Base-by-base conservation (phyloP, 208 protist genomes). In the Naegleria lovaniensis region DNA sequence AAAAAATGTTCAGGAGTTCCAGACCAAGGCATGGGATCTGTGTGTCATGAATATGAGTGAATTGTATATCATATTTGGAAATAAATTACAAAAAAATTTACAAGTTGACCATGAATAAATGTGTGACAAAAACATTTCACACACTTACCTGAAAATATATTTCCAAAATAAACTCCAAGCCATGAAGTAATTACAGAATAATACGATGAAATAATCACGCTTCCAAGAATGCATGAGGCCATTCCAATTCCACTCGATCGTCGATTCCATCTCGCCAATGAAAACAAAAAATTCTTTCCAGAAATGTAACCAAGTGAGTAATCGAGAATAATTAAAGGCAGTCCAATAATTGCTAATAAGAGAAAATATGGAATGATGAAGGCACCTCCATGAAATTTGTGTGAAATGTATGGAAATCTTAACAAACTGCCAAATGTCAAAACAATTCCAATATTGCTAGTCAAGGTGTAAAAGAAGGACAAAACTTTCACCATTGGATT, bases 391-490 rank as follows among this genome's bases (percentile, higher is more conserved):
- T 39, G 41, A 22, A 19, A 39, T 39, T 33, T 33, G 84, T 39
- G 41, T 38, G 29, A 19, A 7, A 88, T 38, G 22, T 88, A 88
- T 3, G 84, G 84, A 38, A 88, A 88, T 58, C 84, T 25, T 16
- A 88, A 36, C 19, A 88, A 52, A 38, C 41, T 88, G 29, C 84
- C 84, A 58, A 88, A 88, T 5, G 36, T 39, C 16, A 88, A 58
- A n/a, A 43, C 5, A 13, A 39, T 22, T 58, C 84, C 84, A 19
- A 88, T n/a, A 38, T 15, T 38, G 4, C 1, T 22, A 67, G 22
- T 67, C 55, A 67, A 67, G 11, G 55, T 48, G 7, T 48, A 48
- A 48, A 1, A 48, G 43, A 48, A 48, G 43, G 43, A 48, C 43
- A 48, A 48, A 9, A 48, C 43, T 48, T 7, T 48, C 43, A 48